Percentiles rank a stretch among this genome's conserved stretches.
Evolutionary conservation across 176 grass and related monocot genomes (phyloP).

Genomic region (Oryza meyeriana): DNA sequence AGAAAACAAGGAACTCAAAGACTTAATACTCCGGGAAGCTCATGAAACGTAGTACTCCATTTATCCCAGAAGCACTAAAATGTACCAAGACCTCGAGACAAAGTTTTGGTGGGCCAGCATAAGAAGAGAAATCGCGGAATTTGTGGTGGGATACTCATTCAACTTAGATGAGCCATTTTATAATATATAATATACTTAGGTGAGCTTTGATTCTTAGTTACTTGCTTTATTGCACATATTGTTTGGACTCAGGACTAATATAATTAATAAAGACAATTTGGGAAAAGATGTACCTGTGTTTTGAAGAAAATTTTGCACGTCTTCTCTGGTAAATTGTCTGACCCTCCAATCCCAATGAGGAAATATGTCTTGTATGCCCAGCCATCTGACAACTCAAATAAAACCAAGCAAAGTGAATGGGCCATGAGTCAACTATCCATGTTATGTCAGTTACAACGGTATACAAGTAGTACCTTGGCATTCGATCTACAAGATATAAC

Average conservation of each 20-base stretch:
- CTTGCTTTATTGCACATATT: neutral
- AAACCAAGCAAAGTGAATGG: constrained; percentile 22
- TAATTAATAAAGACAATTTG: neutral
- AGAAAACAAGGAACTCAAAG: too few species aligned
- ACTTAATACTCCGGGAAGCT: too few species aligned
- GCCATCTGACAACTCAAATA: constrained; percentile 46
- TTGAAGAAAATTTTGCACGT: constrained; percentile 54
- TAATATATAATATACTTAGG: neutral
- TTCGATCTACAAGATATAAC: constrained; percentile 53
- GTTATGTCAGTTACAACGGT: constrained; percentile 8
- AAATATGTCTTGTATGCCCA: constrained; percentile 66
- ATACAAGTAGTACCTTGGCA: constrained; percentile 48
- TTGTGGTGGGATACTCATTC: constrained; percentile 13
- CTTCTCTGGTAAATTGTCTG: constrained; percentile 78
- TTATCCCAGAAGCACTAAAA: too few species aligned
- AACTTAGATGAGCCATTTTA: constrained; percentile 2
- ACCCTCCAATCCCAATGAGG: constrained; percentile 72
- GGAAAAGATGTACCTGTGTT: constrained; percentile 47
- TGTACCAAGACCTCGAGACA: too few species aligned
- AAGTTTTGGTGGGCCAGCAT: too few species aligned
- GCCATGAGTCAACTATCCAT: neutral
- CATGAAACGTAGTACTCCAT: too few species aligned
- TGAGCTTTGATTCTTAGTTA: neutral
- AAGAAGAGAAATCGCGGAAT: too few species aligned
- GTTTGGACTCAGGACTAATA: neutral